Evolutionary conservation across 2,329 filamentous ascomycete genomes (phyloP), one percentile per base, ranked within the genome.

Genomic region (Ilyonectria robusta): DNA sequence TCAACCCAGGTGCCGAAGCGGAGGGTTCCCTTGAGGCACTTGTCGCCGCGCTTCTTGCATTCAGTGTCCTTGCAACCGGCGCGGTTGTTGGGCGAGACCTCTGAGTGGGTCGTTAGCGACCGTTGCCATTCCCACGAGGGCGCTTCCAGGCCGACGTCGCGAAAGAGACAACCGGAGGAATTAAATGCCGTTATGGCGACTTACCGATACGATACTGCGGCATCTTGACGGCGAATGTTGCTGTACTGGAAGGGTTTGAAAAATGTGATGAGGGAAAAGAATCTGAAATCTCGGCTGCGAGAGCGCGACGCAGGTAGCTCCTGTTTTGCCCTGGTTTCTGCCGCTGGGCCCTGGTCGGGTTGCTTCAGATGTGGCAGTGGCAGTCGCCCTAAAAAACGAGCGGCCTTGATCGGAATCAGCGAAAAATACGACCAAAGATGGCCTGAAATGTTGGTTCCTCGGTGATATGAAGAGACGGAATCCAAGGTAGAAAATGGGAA

Each of bases 11-110:
- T 87, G 47, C 93, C 95, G 59, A 94, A 88, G 62, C 95, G 92
- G 3, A 97, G 83, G 71, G 94, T 89, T 62, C 92, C 94, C 82
- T 97, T 97, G 29, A 76, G 72, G 76, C 97, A 94, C 82, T 97
- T 97, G 76, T 86, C 78, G 1, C 77, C 84, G 2, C 82, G 82
- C 2, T 92, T 86, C 80, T 94, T 94, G 86, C 95, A 98, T 69
- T 90, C 85, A 6, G 84, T 85, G 77, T 91, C 91, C 69, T 91
- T 87, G 83, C 95, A 98, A 57, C 84, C 88, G 59, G 95, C 93
- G 65, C 94, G 92, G 75, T 86, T 88, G 78, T 87, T 92, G 51
- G 85, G 82, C n/a, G 92, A 88, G 35, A 92, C 73, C 80, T 97
- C 94, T 97, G 76, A 44, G n/a, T 33, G 29, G 19, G 54, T 35